Conservation (phyloP, 371 early-diverging fungal species). For the Capniomyces stellatus region DNA sequence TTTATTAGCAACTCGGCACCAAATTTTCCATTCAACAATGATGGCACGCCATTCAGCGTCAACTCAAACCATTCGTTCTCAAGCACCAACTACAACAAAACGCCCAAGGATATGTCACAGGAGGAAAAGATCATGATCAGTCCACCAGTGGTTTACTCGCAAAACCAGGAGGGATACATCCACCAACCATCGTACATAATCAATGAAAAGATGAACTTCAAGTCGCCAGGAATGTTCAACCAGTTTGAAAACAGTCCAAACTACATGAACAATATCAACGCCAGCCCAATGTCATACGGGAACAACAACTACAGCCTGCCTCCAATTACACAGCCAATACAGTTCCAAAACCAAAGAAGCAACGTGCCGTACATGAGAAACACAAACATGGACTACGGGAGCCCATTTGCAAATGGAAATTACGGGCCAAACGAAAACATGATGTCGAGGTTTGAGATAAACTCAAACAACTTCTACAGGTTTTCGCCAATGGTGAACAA, state of each 20-base stretch:
- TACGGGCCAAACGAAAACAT: background rate
- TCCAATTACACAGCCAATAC: background rate
- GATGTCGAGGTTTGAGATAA: background rate
- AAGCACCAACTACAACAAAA: background rate
- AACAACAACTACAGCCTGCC: background rate
- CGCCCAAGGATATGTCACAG: background rate
- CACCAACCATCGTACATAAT: background rate
- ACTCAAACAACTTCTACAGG: background rate
- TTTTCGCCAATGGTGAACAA: background rate
- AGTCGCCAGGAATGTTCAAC: background rate
- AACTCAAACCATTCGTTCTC: background rate
- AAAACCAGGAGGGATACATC: background rate
- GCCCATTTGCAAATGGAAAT: background rate
- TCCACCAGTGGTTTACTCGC: background rate
- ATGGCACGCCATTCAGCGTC: background rate
- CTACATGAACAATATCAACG: background rate
- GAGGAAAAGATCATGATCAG: background rate
- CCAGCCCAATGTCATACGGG: background rate
- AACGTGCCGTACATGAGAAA: background rate
- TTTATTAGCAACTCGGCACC: background rate
- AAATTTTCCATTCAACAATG: background rate
- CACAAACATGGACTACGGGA: background rate
- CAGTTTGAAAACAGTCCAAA: background rate
- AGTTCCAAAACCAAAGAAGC: background rate
- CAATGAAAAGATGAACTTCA: background rate